Evolutionary conservation across 371 early-diverging fungal species (phyloP), one percentile per base, ranked within the genome.

Genomic region (Phascolomyces articulosus): DNA sequence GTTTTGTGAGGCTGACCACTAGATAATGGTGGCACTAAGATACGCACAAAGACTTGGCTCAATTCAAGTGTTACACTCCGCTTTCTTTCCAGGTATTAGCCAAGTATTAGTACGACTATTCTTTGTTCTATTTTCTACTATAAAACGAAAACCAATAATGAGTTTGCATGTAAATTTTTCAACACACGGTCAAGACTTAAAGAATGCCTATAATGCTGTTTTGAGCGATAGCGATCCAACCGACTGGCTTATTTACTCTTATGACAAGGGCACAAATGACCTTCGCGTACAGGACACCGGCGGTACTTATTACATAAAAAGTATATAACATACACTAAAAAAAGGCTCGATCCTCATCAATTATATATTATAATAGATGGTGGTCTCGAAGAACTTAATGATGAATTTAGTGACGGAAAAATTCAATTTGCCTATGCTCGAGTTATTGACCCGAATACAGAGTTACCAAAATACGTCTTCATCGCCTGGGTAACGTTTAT

Each of bases 381-480:
- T 40, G 95, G 91, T 1, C 86, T 96, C 4, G 94, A 94, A 27
- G 96, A 94, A 58, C 85, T 97, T 11, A 71, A 73, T n/a, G 97
- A 97, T 1, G 96, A 95, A 71, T 96, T 96, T 77, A 85, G 87
- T 58, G 94, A 91, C 61, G 87, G 91, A 57, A 94, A 95, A 73
- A 90, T 96, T 55, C 95, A 93, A 75, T 97, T 90, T 75, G 97
- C 95, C 13, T 94, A 91, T 77, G 90, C 82, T 9, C 85, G 92
- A 29, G 92, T 96, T 28, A 80, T 80, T 47, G 97, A 97, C 74
- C 95, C 94, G 13, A 92, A 94, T 63, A 92, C 95, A 1, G 86
- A 86, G 40, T 83, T 97, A 28, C 87, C 91, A 58, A 97, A 96
- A 77, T 91, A 89, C 73, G 93, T 96, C 49, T 87, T 97, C 67